These are phyloP conservation scores for Cutaneotrichosporon mucoides DNA, from an alignment of 1,284 basidiomycete genomes.

Conservation along the genomic window DNA sequence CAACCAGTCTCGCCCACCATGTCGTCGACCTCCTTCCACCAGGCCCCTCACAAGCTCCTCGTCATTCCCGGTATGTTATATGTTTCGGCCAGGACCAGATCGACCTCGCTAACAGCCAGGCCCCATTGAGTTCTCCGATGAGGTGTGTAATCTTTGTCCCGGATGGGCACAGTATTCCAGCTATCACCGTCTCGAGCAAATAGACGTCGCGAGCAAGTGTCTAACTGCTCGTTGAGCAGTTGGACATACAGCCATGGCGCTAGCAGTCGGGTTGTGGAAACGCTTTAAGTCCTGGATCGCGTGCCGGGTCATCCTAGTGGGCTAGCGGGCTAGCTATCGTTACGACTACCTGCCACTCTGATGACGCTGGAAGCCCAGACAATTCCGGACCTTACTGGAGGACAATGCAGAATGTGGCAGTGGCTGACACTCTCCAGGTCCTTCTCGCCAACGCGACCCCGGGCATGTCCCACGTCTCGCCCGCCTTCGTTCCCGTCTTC, in stretches of 20 bases:
- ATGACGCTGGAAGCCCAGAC: background rate
- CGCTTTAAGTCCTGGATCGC: too few relatives aligned
- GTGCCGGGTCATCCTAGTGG: too few relatives aligned
- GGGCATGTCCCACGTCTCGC: slow-evolving; percentile 83
- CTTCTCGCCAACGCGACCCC: slow-evolving; percentile 55
- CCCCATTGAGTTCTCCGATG: background rate
- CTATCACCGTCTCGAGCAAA: too few relatives aligned
- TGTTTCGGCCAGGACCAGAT: background rate
- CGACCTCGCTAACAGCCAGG: background rate
- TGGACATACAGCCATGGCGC: too few relatives aligned
- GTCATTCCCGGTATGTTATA: slow-evolving; percentile 17
- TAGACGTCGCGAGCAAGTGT: too few relatives aligned
- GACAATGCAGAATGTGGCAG: slow-evolving; percentile 6
- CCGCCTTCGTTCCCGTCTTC: slow-evolving; percentile 84
- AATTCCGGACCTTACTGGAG: too few relatives aligned
- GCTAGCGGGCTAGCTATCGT: too few relatives aligned
- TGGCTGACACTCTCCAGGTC: slow-evolving; percentile 25
- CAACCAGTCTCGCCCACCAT: slow-evolving; percentile 12
- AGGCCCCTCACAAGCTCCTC: slow-evolving; percentile 48
- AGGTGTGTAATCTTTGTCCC: too few relatives aligned
- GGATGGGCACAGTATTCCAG: too few relatives aligned
- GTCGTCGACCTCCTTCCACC: slow-evolving; percentile 25
- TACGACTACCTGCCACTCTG: too few relatives aligned
- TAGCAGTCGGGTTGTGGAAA: too few relatives aligned
- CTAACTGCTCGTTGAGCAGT: too few relatives aligned